phyloP scores from a whole-genome alignment of 2,329 filamentous ascomycete genomes.

The Leptoxyphium fumago region DNA sequence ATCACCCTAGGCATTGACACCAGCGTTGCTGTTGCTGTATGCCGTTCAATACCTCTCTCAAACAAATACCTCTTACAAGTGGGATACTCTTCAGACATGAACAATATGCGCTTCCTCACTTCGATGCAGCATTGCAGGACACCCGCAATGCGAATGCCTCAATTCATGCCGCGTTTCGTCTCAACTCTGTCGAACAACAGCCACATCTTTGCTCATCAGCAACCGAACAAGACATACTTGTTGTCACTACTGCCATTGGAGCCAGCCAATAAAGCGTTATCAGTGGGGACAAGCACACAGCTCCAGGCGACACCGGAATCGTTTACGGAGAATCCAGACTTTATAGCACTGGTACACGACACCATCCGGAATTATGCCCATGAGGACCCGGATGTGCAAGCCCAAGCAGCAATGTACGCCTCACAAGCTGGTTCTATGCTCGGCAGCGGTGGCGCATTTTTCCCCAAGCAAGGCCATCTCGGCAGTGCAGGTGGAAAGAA shows the following conservation, averaged over 20 bases:
- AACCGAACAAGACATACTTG: constrained; percentile 28
- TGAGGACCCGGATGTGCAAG: constrained; percentile 40
- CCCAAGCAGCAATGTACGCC: constrained; percentile 45
- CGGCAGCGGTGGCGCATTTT: constrained; percentile 35
- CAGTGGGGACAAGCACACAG: constrained; percentile 39
- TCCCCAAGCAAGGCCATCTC: constrained; percentile 22
- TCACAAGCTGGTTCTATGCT: constrained; percentile 42
- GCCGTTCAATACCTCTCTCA: too few relatives aligned
- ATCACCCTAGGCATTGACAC: too few relatives aligned
- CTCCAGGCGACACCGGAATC: constrained; percentile 42
- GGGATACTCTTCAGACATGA: too few relatives aligned
- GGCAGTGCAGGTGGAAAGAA: constrained; percentile 7
- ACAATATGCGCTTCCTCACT: too few relatives aligned
- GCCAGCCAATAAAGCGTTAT: constrained; percentile 38
- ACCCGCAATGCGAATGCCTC: too few relatives aligned
- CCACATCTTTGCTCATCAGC: constrained; percentile 31
- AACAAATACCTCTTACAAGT: too few relatives aligned
- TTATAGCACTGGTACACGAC: constrained; percentile 41
- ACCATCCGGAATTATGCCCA: constrained; percentile 40
- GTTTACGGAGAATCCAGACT: constrained; percentile 41
- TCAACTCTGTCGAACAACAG: constrained; percentile 14
- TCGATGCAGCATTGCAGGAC: too few relatives aligned
- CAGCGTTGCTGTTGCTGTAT: too few relatives aligned
- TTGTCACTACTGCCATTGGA: constrained; percentile 42
- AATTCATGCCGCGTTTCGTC: too few relatives aligned